Percentiles rank a stretch among this genome's conserved stretches.
Evolutionary conservation across 805 yeast genomes (phyloP).

Genomic region (Ogataea neopini): DNA sequence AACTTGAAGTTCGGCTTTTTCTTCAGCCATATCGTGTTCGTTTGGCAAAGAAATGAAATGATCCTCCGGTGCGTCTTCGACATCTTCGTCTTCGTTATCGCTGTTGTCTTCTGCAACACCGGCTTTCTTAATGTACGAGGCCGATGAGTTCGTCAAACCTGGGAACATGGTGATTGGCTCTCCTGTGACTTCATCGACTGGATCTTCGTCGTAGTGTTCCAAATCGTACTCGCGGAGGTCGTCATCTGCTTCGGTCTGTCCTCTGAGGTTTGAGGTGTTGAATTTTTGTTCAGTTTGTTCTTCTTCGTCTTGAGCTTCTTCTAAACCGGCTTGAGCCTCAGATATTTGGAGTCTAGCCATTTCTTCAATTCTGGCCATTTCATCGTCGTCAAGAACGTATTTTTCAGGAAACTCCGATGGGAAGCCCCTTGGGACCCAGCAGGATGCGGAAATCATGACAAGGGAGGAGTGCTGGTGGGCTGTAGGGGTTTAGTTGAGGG

Average conservation of each 20-base stretch:
- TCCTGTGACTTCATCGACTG: conserved; percentile 48
- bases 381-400: conserved; percentile 87
- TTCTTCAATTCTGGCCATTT: conserved; percentile 84
- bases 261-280: conserved; percentile 36
- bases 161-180: conserved; percentile 68
- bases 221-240: conserved; percentile 86
- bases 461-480: too few species aligned
- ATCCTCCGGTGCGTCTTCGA: conserved; percentile 46
- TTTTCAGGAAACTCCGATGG: conserved; percentile 91
- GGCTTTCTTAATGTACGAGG: conserved; percentile 51
- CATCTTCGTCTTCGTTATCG: conserved; percentile 26
- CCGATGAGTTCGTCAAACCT: conserved; percentile 61
- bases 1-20: conserved; percentile 79
- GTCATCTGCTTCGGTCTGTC: conserved; percentile 69
- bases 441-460: conserved; percentile 87
- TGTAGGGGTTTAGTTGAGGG: conserved; percentile 6
- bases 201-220: conserved; percentile 79
- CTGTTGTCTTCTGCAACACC: conserved; percentile 36
- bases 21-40: conserved; percentile 68
- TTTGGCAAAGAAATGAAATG: conserved; percentile 64
- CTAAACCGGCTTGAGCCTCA: conserved; percentile 70
- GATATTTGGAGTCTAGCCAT: conserved; percentile 81
- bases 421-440: conserved; percentile 96
- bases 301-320: conserved; percentile 42
- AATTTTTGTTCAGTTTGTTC: conserved; percentile 29